These are phyloP conservation scores for Fusarium tjaetaba DNA, from an alignment of 2,329 filamentous ascomycete species.

Conservation along the genomic window DNA sequence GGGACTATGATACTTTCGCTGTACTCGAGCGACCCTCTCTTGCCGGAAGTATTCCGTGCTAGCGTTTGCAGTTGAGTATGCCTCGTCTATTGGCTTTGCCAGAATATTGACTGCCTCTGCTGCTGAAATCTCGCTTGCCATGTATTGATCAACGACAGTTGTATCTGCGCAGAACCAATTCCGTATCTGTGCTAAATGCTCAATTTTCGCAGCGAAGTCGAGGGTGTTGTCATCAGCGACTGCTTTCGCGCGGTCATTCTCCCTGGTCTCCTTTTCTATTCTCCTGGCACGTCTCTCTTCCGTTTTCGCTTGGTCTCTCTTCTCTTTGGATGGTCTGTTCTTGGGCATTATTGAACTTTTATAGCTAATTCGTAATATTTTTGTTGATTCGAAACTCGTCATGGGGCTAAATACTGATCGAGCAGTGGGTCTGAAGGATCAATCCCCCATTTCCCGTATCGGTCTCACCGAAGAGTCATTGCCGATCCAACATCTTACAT, in stretches of 20 bases:
- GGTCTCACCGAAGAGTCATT: background rate
- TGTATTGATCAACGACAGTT: rapidly evolving
- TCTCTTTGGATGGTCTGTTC: background rate
- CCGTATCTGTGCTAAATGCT: background rate
- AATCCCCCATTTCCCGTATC: rapidly evolving
- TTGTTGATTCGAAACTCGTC: rapidly evolving
- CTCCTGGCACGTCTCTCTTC: rapidly evolving
- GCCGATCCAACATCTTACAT: background rate
- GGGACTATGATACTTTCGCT: background rate
- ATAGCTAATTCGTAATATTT: background rate
- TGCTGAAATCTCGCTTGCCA: background rate
- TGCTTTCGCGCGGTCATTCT: background rate
- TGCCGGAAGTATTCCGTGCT: background rate
- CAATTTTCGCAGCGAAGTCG: background rate
- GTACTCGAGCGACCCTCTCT: background rate
- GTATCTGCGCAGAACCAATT: slow-evolving; percentile 1
- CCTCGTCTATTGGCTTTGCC: background rate
- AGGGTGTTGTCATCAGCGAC: background rate
- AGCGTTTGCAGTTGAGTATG: slow-evolving; percentile 1
- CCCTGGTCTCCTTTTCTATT: background rate
- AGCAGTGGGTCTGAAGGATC: background rate
- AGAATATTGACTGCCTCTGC: background rate
- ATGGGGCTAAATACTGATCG: background rate
- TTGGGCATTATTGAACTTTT: background rate
- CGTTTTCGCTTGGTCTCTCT: background rate